Conservation (phyloP, 2,329 filamentous ascomycete genomes). For the Gnomoniopsis sp. region DNA sequence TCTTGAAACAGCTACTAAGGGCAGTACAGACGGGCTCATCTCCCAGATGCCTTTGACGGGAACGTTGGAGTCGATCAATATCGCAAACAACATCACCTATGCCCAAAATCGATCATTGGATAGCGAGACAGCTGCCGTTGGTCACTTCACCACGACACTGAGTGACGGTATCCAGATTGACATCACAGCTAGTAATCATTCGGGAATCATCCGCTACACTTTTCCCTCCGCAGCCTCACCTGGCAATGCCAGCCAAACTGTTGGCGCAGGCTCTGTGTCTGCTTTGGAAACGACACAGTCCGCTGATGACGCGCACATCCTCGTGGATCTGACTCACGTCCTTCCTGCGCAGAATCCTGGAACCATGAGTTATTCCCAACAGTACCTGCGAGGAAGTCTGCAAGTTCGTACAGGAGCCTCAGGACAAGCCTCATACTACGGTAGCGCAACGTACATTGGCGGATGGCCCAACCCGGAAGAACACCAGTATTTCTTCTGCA, state of each 20-base stretch:
- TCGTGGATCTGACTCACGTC: constrained; percentile 9
- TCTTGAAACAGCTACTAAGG: neutral
- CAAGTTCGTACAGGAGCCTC: constrained; percentile 1
- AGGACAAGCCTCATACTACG: constrained; percentile 7
- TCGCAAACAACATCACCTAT: constrained; percentile 11
- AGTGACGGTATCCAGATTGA: constrained; percentile 10
- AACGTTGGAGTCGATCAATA: neutral
- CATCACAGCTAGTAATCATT: constrained; percentile 7
- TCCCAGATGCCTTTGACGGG: constrained; percentile 9
- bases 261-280: too few relatives aligned
- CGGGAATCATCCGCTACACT: constrained; percentile 8
- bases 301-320: constrained; percentile 3
- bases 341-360: constrained; percentile 4
- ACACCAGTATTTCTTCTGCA: constrained; percentile 2
- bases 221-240: constrained; percentile 1
- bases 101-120: constrained; percentile 10
- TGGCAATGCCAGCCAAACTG: neutral
- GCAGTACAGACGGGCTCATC: neutral
- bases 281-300: neutral
- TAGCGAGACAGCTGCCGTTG: constrained; percentile 7
- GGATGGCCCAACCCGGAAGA: constrained; percentile 7
- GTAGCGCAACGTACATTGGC: constrained; percentile 7
- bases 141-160: constrained; percentile 9
- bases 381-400: constrained; percentile 7
- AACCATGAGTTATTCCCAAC: constrained; percentile 9